Percentiles rank a stretch among this genome's conserved stretches.
Evolutionary conservation across 2,329 filamentous ascomycete genomes (phyloP).

Genomic region (Hawksworthiomyces lignivorus): DNA sequence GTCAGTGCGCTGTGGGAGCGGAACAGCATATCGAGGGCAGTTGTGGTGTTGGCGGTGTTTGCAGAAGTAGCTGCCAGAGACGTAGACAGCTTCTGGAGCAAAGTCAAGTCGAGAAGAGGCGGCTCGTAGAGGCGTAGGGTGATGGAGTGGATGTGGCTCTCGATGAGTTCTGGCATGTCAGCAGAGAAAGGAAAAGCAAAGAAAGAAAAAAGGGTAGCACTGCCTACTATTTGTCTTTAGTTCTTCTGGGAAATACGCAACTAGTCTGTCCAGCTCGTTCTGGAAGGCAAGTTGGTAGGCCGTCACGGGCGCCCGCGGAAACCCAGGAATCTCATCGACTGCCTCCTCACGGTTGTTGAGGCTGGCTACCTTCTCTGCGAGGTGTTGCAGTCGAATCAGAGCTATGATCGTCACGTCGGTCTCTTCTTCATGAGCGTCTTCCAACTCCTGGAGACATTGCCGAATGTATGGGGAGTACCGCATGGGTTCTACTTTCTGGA

Average conservation of each 20-base stretch:
- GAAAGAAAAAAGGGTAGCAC: conserved; percentile 13
- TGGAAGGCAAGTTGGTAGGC: conserved; percentile 40
- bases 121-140: conserved; percentile 40
- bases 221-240: conserved; percentile 32
- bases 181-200: background rate
- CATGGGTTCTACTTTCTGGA: conserved; percentile 39
- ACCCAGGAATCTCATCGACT: conserved; percentile 23
- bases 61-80: conserved; percentile 33
- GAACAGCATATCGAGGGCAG: conserved; percentile 42
- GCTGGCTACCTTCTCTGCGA: conserved; percentile 42
- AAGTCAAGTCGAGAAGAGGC: conserved; percentile 31
- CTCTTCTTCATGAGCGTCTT: conserved; percentile 35
- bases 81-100: conserved; percentile 35
- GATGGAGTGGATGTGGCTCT: conserved; percentile 32
- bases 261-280: conserved; percentile 35
- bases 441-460: conserved; percentile 39
- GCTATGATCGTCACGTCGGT: conserved; percentile 39
- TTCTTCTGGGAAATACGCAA: conserved; percentile 25
- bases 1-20: conserved; percentile 39
- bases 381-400: conserved; percentile 40
- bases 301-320: conserved; percentile 33
- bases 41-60: conserved; percentile 22
- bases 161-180: conserved; percentile 27
- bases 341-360: conserved; percentile 29
- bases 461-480: conserved; percentile 46